These are phyloP conservation scores for Boletus bicolor DNA, from an alignment of 768 basidiomycete genomes.

Conservation along the genomic window DNA sequence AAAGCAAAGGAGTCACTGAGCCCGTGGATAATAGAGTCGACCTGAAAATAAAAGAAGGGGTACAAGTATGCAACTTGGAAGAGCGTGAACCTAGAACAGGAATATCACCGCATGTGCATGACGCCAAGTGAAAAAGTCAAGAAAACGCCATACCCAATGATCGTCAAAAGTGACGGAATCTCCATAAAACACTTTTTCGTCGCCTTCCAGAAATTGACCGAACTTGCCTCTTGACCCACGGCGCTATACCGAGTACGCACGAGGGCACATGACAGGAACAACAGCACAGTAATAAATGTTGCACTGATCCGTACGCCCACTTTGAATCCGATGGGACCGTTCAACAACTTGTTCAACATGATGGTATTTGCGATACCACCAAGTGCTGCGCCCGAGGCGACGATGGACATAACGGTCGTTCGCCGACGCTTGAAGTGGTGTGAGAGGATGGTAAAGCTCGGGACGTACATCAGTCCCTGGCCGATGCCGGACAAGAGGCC, in stretches of 20 bases:
- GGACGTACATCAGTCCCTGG: slow-evolving; percentile 44
- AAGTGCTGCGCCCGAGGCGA: slow-evolving; percentile 45
- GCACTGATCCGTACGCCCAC: slow-evolving; percentile 40
- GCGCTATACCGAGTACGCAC: slow-evolving; percentile 33
- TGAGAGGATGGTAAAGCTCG: slow-evolving; percentile 39
- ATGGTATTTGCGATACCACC: slow-evolving; percentile 59
- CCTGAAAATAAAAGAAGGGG: slow-evolving; percentile 58
- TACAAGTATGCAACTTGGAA: slow-evolving; percentile 44
- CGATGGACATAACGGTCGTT: slow-evolving; percentile 44
- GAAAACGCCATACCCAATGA: slow-evolving; percentile 14
- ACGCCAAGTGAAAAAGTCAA: not conserved
- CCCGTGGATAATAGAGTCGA: slow-evolving; percentile 50
- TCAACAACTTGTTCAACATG: slow-evolving; percentile 49
- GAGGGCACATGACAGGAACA: slow-evolving; percentile 38
- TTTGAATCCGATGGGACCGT: slow-evolving; percentile 44
- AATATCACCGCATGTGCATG: not conserved
- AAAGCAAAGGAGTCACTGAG: slow-evolving; percentile 47
- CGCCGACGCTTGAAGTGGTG: slow-evolving; percentile 44
- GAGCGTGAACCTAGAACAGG: slow-evolving; percentile 16
- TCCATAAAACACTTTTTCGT: slow-evolving; percentile 23
- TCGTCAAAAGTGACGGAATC: slow-evolving; percentile 24
- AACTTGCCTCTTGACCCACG: not conserved
- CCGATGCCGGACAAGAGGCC: slow-evolving; percentile 42
- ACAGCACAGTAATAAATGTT: slow-evolving; percentile 34
- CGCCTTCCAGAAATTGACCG: slow-evolving; percentile 16